Evolutionary conservation across 2,329 filamentous ascomycete species (phyloP), one percentile per base, ranked within the genome.

Genomic region (Colletotrichum camelliae): DNA sequence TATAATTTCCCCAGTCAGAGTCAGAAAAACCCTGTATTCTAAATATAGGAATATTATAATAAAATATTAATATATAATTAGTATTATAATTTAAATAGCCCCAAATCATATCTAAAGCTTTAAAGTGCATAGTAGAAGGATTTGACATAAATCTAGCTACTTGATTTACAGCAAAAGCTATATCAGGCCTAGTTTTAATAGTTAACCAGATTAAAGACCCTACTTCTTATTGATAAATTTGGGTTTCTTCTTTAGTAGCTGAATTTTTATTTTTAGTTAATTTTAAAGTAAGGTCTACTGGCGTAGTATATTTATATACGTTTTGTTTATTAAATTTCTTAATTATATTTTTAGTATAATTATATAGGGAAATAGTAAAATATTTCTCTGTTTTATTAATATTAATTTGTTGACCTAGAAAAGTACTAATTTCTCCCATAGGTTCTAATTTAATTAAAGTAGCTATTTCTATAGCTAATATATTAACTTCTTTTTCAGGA

Each of bases 221-320:
- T 62, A 62, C 16, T 62, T 62, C 5, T 8, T 37, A 7, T 37
- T 62, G 21, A 62, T 62, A 37, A n/a, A 33, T n/a, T 7, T 62
- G 16, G 16, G 21, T 62, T 16, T 62, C 31, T 37, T 62, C 4
- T 62, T 62, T 33, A n/a, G 13, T 33, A 33, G 31, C 7, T 21
- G n/a, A 4, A 62, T 37, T 24, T 29, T 62, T 62, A 62, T 62
- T 62, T 62, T 62, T 62, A 8, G 8, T 35, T 62, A 62, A 21
- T 37, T 62, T 62, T 7, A 62, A 0, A 2, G 16, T 62, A 24
- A 12, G 5, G 24, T 35, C 18, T 62, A 37, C 1, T 62, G 37
- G 7, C 2, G 7, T 39, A 39, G 1, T 16, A 39, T 16, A 39
- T 39, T 16, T 16, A 39, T 39, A 16, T 16, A 39, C 16, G 16